Evolutionary conservation across 768 basidiomycete species (phyloP), one percentile per base, ranked within the genome.

Genomic region (Phallus indusiatus): DNA sequence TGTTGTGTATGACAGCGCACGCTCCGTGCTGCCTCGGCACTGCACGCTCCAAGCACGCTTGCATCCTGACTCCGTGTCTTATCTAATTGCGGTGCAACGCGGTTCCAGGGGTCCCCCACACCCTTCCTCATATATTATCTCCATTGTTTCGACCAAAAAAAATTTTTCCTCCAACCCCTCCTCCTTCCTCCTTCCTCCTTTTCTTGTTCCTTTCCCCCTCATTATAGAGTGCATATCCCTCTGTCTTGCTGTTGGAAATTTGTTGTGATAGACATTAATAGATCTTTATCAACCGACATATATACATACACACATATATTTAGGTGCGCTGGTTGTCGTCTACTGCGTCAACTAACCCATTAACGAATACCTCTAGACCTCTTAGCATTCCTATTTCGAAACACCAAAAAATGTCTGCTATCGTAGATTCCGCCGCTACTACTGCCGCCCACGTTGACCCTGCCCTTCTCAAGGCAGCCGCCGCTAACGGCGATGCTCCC

Each of bases 381-480:
- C 28, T 28, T 28, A 2, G 28, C 28, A 42, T 18, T 53, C 24
- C 50, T 21, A 52, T 4, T 22, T 18, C 24, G 48, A 36, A 28
- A 22, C 36, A 35, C 48, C 5, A 54, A 20, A 54, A 54, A 17
- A 54, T 36, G 18, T 28, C 24, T 17, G 36, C 24, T 34, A 34
- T 59, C 22, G 48, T 50, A 58, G 28, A 59, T 59, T 48, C 89
- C 67, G 73, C 82, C 66, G 71, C 82, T 69, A 64, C 75, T 74
- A 73, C 79, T 70, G 22, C 75, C 61, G 74, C 81, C n/a, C 57
- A 52, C 49, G 57, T 59, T 3, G 57, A 59, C 63, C 81, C 87
- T 61, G 84, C 81, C 66, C 80, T 81, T 60, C 83, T 90, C 74
- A 90, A 90, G 76, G 81, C 85, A 60, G 73, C 70, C 58, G 59